Percentiles rank a stretch among this genome's conserved stretches.
Conservation (phyloP, 2,329 filamentous ascomycete species). For the Clonostachys rhizophaga region DNA sequence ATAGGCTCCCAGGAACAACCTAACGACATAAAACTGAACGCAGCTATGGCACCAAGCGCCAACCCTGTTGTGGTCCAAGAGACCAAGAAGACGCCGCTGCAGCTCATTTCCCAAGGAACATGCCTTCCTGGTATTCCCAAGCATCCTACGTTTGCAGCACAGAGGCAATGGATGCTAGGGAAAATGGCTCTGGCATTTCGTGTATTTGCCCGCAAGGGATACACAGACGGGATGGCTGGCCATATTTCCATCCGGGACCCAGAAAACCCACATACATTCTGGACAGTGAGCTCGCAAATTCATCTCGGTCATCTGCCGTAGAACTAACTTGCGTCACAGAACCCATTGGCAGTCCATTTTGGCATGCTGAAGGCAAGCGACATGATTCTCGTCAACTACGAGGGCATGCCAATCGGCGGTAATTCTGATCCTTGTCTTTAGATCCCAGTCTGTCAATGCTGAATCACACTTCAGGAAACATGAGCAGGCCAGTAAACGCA, state of each 20-base stretch:
- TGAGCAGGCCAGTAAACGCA: constrained; percentile 36
- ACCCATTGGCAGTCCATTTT: constrained; percentile 60
- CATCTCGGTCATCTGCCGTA: too few species aligned
- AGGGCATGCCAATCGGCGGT: constrained; percentile 59
- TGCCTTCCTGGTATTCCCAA: constrained; percentile 11
- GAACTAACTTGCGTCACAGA: background rate
- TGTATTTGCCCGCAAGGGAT: constrained; percentile 60
- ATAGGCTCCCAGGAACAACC: too few species aligned
- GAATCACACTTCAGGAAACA: background rate
- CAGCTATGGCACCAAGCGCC: background rate
- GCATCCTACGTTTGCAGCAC: constrained; percentile 11
- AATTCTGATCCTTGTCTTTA: constrained; percentile 14
- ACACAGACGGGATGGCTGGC: constrained; percentile 64
- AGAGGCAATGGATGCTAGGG: constrained; percentile 34
- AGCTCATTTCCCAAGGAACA: background rate
- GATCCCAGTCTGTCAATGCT: constrained; percentile 9
- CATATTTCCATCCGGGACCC: constrained; percentile 65
- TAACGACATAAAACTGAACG: too few species aligned
- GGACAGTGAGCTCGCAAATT: constrained; percentile 31
- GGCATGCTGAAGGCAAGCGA: constrained; percentile 61
- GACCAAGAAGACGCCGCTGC: background rate
- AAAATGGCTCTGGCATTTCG: constrained; percentile 66
- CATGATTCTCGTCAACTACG: constrained; percentile 60
- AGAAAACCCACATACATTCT: constrained; percentile 54
- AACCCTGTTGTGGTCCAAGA: background rate